Conservation (phyloP, 257 asterid species). For the Henckelia pumila region DNA sequence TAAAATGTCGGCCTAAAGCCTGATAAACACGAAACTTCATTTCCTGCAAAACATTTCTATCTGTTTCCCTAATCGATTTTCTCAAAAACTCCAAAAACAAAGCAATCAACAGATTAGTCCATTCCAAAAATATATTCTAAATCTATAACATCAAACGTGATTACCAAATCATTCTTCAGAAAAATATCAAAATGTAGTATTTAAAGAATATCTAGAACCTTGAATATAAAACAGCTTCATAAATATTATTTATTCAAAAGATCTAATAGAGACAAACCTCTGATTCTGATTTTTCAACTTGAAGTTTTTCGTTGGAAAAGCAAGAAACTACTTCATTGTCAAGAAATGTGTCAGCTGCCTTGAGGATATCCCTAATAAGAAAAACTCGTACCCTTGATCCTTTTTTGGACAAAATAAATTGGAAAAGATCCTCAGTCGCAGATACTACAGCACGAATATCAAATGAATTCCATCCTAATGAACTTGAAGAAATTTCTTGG, state of each 20-base stretch:
- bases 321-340: conserved; percentile 50
- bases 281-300: conserved; percentile 25
- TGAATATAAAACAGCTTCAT: background rate
- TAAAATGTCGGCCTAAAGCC: no score
- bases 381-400: conserved; percentile 82
- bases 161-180: background rate
- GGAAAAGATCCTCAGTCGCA: conserved; percentile 88
- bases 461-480: conserved; percentile 72
- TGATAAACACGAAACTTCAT: no score
- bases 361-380: conserved; percentile 69
- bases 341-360: conserved; percentile 67
- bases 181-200: background rate
- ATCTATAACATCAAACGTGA: background rate
- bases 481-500: conserved; percentile 34
- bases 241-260: no score
- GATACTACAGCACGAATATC: conserved; percentile 79
- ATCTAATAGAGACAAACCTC: conserved; percentile 49
- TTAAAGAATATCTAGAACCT: background rate
- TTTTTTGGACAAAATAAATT: conserved; percentile 72
- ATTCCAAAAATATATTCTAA: background rate
- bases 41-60: no score
- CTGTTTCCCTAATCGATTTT: no score
- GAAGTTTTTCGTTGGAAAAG: conserved; percentile 36
- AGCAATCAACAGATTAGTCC: background rate
- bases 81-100: background rate